Base-by-base conservation (phyloP, 2,329 filamentous ascomycete genomes). In the Alternaria brassicicola region DNA sequence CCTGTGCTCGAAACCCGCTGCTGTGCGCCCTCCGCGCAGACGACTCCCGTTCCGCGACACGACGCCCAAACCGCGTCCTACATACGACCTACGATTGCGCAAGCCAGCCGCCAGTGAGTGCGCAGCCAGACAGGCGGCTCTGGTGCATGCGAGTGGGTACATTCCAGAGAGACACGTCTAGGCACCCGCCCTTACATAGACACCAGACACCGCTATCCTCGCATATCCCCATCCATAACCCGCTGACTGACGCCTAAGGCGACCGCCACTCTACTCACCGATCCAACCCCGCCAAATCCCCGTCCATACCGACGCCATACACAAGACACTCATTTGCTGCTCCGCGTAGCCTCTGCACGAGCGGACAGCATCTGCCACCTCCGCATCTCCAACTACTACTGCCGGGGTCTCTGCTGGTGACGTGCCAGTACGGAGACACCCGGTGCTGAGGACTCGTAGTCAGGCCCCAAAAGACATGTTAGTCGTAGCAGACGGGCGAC, bases 401-500 rank as follows among this genome's bases (percentile, higher is more conserved):
- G 47, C 67, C 71, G 65, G 72, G 65, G 63, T 69, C 70, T 67
- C 68, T 71, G 64, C 72, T 74, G 71, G 70, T 62, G 30, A 35
- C 47, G 45, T 55, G 62, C 67, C 67, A 68, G 67, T 52, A 61
- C 57, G 48, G 57, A 55, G 60, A 58, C 68, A 53, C 60, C 65
- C 63, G 59, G 65, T 56, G 64, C 54, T 57, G 55, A 54, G 39
- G 41, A 25, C 42, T 46, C 57, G 33, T 45, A 55, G 39, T 49
- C 52, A 47, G 59, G 52, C 49, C 55, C 52, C 45, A 57, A 70
- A 66, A 73, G 76, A 77, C 63, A 78, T 78, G 76, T 74, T 70
- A 74, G 72, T 71, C 63, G 71, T 63, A 71, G 69, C 65, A 73
- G 70, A 68, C 69, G 64, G 67, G 64, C 71, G 71, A 75, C 71